These are phyloP conservation scores for Pseudonitzschia multistriata DNA, from an alignment of 108 stramenopile genomes.

Conservation along the genomic window DNA sequence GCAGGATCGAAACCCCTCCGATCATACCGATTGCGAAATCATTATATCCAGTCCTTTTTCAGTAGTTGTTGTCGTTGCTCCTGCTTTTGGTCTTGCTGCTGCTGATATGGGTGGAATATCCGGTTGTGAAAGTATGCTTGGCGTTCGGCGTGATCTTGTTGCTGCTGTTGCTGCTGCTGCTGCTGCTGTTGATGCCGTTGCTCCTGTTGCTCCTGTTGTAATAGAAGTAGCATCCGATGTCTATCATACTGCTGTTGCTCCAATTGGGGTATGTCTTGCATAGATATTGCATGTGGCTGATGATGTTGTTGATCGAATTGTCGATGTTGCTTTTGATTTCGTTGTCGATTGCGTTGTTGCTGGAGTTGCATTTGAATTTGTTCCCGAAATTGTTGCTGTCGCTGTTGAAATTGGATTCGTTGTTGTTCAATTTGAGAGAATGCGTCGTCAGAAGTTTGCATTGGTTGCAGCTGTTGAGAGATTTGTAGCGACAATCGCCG, in stretches of 20 bases:
- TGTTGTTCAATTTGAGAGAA: neutral
- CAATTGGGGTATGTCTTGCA: no score
- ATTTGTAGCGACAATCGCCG: neutral
- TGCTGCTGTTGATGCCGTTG: neutral
- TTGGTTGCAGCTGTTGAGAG: neutral
- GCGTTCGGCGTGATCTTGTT: no score
- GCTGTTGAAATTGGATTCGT: neutral
- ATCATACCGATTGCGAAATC: no score
- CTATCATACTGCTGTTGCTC: neutral
- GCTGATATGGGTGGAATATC: no score
- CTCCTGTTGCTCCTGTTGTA: conserved; percentile 3
- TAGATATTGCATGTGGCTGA: no score
- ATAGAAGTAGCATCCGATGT: neutral
- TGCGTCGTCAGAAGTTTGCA: neutral
- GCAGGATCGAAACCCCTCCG: no score
- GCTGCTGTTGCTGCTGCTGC: neutral
- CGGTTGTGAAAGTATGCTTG: no score
- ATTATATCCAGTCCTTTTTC: neutral
- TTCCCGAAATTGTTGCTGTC: neutral
- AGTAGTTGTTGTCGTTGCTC: neutral
- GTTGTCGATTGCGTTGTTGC: neutral
- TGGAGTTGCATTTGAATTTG: neutral
- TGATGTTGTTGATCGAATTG: neutral
- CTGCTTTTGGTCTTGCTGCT: neutral
- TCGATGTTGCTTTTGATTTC: neutral